Percentiles rank a stretch among this genome's conserved stretches.
Evolutionary conservation across 2,329 filamentous ascomycete species (phyloP).

Genomic region (Fusarium foetens): DNA sequence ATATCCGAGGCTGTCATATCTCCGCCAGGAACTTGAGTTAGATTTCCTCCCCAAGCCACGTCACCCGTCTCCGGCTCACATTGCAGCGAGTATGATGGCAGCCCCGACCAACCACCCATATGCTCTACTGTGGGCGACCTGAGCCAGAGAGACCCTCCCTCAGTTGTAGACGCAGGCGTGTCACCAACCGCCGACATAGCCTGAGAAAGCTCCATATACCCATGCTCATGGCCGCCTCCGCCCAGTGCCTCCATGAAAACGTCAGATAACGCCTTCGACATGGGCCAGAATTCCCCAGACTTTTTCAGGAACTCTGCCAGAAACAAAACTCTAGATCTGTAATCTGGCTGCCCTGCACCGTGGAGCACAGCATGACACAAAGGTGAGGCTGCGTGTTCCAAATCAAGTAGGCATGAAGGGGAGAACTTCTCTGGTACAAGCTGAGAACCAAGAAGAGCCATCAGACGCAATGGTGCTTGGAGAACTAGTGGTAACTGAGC

Average conservation of each 20-base stretch:
- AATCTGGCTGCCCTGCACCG: background rate
- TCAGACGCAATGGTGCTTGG: slow-evolving; percentile 29
- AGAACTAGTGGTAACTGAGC: slow-evolving; percentile 15
- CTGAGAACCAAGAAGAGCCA: slow-evolving; percentile 29
- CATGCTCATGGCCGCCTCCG: background rate
- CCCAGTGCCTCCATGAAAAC: background rate
- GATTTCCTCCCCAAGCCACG: background rate
- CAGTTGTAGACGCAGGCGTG: background rate
- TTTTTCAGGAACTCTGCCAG: slow-evolving; percentile 24
- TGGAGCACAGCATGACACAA: slow-evolving; percentile 21
- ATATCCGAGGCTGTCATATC: background rate
- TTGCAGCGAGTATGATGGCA: background rate
- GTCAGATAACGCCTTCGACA: slow-evolving; percentile 14
- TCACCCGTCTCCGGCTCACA: background rate
- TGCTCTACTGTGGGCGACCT: background rate
- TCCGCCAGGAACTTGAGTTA: background rate
- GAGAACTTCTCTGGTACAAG: slow-evolving; percentile 36
- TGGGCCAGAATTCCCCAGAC: slow-evolving; percentile 37
- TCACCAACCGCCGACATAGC: background rate
- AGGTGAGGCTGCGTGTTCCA: slow-evolving; percentile 20
- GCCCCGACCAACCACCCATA: background rate
- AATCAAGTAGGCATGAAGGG: slow-evolving; percentile 36
- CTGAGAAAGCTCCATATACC: background rate
- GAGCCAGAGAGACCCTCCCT: background rate
- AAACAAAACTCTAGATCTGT: slow-evolving; percentile 22